A percentile compares a stretch with the other conserved stretches of the same genome.
phyloP scores from a whole-genome alignment of 495 filamentous ascomycete genomes.

The Xeromyces bisporus region DNA sequence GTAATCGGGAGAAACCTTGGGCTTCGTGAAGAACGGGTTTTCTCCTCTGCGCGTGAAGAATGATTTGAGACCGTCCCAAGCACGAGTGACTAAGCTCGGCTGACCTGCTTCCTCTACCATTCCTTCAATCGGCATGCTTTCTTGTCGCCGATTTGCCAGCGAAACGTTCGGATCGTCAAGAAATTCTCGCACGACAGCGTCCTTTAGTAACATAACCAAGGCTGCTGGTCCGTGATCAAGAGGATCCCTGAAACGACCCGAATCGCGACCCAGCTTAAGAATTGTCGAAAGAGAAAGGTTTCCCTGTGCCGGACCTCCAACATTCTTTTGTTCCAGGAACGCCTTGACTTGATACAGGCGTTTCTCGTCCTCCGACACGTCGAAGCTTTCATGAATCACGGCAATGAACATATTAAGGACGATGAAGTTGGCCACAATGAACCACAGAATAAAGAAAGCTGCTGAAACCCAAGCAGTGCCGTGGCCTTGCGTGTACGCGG shows the following conservation, averaged over 20 bases:
- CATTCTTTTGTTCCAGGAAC: constrained; percentile 81
- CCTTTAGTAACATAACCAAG: constrained; percentile 89
- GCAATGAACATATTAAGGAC: constrained; percentile 99
- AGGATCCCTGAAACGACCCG: constrained; percentile 53
- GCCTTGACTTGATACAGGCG: constrained; percentile 87
- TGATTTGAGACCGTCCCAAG: constrained; percentile 38
- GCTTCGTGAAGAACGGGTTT: constrained; percentile 86
- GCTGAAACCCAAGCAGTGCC: constrained; percentile 87
- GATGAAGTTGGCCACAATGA: constrained; percentile 89
- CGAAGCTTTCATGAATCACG: constrained; percentile 98
- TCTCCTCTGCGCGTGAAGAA: constrained; percentile 50
- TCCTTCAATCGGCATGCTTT: constrained; percentile 9
- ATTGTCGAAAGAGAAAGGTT: constrained; percentile 81
- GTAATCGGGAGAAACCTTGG: constrained; percentile 53
- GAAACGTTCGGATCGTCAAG: constrained; percentile 50
- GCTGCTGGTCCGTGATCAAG: constrained; percentile 75
- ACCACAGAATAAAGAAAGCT: constrained; percentile 86
- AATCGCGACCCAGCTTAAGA: constrained; percentile 56
- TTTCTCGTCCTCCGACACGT: constrained; percentile 98
- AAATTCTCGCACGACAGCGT: constrained; percentile 86
- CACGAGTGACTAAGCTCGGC: constrained; percentile 35
- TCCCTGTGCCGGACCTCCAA: constrained; percentile 44
- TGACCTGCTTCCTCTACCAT: constrained; percentile 22
- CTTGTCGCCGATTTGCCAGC: constrained; percentile 11
- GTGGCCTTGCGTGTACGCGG: constrained; percentile 39